Evolutionary conservation across 2,329 filamentous ascomycete genomes (phyloP).

Genomic region (Rhynchosporium secalis): DNA sequence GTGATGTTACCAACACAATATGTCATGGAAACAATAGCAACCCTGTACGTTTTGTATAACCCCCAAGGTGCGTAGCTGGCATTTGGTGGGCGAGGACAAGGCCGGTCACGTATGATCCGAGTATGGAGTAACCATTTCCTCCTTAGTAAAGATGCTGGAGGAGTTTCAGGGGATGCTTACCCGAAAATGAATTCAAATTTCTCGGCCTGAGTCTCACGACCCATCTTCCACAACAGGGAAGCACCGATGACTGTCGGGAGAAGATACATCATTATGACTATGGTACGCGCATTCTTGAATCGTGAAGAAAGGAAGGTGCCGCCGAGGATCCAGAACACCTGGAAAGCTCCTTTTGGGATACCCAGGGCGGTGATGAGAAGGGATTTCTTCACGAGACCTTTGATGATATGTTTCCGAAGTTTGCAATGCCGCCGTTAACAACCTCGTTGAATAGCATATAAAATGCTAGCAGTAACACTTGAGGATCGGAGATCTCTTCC

Average conservation of each 20-base stretch:
- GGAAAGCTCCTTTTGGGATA: slow-evolving; percentile 55
- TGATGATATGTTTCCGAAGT: slow-evolving; percentile 58
- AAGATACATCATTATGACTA: slow-evolving; percentile 37
- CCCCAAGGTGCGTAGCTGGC: slow-evolving; percentile 45
- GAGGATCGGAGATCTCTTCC: slow-evolving; percentile 48
- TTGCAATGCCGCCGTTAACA: slow-evolving; percentile 54
- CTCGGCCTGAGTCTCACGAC: slow-evolving; percentile 25
- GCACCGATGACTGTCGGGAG: slow-evolving; percentile 38
- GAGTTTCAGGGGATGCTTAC: background rate
- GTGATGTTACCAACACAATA: slow-evolving; percentile 23
- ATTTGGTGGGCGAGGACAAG: slow-evolving; percentile 55
- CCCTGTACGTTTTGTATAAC: slow-evolving; percentile 49
- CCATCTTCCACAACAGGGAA: slow-evolving; percentile 37
- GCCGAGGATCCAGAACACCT: slow-evolving; percentile 53
- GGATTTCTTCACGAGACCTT: slow-evolving; percentile 47
- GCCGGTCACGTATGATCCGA: slow-evolving; percentile 50
- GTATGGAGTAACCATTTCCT: slow-evolving; percentile 33
- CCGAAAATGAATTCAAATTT: slow-evolving; percentile 39
- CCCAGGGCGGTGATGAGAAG: slow-evolving; percentile 52
- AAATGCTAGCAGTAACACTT: slow-evolving; percentile 48
- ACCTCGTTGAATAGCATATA: slow-evolving; percentile 53
- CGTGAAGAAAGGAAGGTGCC: slow-evolving; percentile 53
- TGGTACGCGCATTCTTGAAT: slow-evolving; percentile 52
- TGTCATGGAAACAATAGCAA: slow-evolving; percentile 44
- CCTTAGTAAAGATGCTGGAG: background rate